Evolutionary conservation across 257 asterid genomes (phyloP), one percentile per base, ranked within the genome.

Genomic region (Salvia hispanica): DNA sequence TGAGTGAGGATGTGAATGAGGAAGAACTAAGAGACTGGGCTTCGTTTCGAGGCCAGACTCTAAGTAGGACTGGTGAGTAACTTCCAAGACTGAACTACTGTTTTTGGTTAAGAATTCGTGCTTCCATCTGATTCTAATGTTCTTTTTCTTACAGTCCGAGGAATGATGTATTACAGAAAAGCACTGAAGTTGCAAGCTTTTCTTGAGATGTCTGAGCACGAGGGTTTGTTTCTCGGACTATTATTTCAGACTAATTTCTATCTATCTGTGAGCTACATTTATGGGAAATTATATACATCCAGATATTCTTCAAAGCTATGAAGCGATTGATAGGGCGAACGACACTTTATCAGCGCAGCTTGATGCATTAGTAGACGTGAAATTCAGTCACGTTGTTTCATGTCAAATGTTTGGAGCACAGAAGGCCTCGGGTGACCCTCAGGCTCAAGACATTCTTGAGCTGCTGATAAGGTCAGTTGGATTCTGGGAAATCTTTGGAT

Each of bases 201-300:
- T 77, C 95, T 92, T 70, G 97, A 92, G 83, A 90, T 92, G 97
- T 95, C 97, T n/a, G n/a, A 85, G 77, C 91, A 86, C 73, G 95
- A n/a, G 62, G 97, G 98, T 92, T 63, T 15, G 86, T 69, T 52
- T 51, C 66, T n/a, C 70, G 64, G 33, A 37, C 62, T 21, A 47
- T 11, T 58, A 39, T n/a, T n/a, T n/a, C 67, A 12, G 31, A 25
- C 31, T 40, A 14, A n/a, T 60, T 65, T 5, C 62, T 55, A 47
- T 42, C 21, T 47, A 33, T 62, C 34, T 13, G 31, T 31, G 21
- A 59, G 66, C 63, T 67, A 58, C 57, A 58, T 45, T 61, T 62
- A 43, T 77, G 14, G 58, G 57, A 64, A 63, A 70, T 76, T 36
- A 72, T 65, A 43, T 36, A 71, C 62, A 39, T 39, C 72, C 88